These are phyloP conservation scores for Xylogone sp. DNA, from an alignment of 2,329 filamentous ascomycete genomes.

Conservation along the genomic window DNA sequence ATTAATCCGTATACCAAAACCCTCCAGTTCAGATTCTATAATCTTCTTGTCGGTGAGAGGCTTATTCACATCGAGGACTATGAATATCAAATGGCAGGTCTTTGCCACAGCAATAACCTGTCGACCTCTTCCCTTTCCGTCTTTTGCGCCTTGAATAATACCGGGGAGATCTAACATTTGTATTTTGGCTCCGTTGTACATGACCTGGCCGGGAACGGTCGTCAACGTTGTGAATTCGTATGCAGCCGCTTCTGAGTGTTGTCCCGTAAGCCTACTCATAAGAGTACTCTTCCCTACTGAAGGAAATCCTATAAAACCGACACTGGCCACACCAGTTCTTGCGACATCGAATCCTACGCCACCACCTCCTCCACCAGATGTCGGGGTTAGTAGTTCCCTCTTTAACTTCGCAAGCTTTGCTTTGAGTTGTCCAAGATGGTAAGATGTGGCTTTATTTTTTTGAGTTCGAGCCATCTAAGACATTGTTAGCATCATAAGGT, in stretches of 20 bases:
- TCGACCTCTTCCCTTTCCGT: slow-evolving; percentile 93
- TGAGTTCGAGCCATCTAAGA: slow-evolving; percentile 88
- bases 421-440: slow-evolving; percentile 92
- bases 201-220: slow-evolving; percentile 91
- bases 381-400: slow-evolving; percentile 86
- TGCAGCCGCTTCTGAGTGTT: slow-evolving; percentile 94
- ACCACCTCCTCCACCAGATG: slow-evolving; percentile 77
- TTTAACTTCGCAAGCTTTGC: slow-evolving; percentile 98
- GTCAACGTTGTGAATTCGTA: slow-evolving; percentile 99
- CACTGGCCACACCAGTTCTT: slow-evolving; percentile 92
- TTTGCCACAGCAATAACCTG: slow-evolving; percentile 99
- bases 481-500: slow-evolving; percentile 14
- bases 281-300: slow-evolving; percentile 98
- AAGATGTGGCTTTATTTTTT: slow-evolving; percentile 95
- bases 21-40: slow-evolving; percentile 92
- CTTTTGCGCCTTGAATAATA: slow-evolving; percentile 98
- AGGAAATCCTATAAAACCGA: slow-evolving; percentile 97
- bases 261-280: slow-evolving; percentile 90
- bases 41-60: slow-evolving; percentile 94
- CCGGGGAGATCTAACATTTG: slow-evolving; percentile 98
- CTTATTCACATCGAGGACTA: slow-evolving; percentile 97
- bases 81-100: slow-evolving; percentile 98
- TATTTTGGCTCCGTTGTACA: slow-evolving; percentile 94
- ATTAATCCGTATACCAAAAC: slow-evolving; percentile 97
- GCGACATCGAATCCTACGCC: slow-evolving; percentile 95